A percentile compares a stretch with the other conserved stretches of the same genome.
Conservation (phyloP, 1,284 basidiomycete genomes). For the Leccinum olivaceoglutinosum region DNA sequence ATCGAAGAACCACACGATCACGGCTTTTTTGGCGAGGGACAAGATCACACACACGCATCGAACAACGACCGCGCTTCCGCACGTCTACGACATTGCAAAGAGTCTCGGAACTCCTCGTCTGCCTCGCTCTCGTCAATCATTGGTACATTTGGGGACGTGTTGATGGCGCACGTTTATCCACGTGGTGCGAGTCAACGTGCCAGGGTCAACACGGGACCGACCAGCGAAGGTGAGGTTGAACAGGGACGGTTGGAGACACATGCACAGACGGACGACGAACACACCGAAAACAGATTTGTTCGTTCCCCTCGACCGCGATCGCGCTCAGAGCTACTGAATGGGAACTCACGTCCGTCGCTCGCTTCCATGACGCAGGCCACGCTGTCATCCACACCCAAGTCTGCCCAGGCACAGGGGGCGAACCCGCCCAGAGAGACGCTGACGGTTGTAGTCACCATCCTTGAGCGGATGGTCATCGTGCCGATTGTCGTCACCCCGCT, state of each 20-base stretch:
- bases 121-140: slow-evolving; percentile 33
- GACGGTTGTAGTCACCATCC: slow-evolving; percentile 76
- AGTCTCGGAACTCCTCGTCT: slow-evolving; percentile 15
- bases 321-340: background rate
- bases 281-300: background rate
- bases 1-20: background rate
- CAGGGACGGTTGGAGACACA: slow-evolving; percentile 5
- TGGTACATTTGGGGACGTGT: slow-evolving; percentile 38
- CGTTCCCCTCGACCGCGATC: slow-evolving; percentile 1
- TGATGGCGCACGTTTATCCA: slow-evolving; percentile 25
- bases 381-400: background rate
- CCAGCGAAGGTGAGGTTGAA: slow-evolving; percentile 11
- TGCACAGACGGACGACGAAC: slow-evolving; percentile 7
- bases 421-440: slow-evolving; percentile 62
- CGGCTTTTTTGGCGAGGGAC: background rate
- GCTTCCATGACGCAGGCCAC: background rate
- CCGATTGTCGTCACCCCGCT: slow-evolving; percentile 75
- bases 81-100: background rate
- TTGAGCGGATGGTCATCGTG: slow-evolving; percentile 82
- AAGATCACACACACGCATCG: background rate
- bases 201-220: background rate
- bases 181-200: background rate
- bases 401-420: background rate
- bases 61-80: background rate
- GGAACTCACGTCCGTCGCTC: background rate